Evolutionary conservation across 2,329 filamentous ascomycete genomes (phyloP).

Genomic region (Botryotinia convoluta): DNA sequence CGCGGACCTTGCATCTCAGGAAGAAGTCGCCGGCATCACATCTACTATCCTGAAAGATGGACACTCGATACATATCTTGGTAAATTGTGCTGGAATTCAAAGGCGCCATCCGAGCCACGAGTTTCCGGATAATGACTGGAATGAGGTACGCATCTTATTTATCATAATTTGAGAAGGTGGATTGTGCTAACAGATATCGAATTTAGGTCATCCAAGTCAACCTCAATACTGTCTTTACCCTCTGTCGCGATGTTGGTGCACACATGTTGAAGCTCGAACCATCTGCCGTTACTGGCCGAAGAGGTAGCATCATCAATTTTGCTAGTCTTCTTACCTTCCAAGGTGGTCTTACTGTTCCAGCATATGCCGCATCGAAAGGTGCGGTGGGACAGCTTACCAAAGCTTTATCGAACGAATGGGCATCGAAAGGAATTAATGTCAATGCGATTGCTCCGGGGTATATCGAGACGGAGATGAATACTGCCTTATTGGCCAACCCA

Average conservation of each 20-base stretch:
- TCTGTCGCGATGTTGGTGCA: constrained; percentile 73
- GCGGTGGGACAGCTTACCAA: constrained; percentile 67
- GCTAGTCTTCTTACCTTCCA: constrained; percentile 86
- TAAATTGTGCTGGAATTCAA: constrained; percentile 47
- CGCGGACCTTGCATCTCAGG: constrained; percentile 63
- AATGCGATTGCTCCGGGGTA: constrained; percentile 91
- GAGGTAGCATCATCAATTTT: constrained; percentile 79
- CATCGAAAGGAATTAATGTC: constrained; percentile 72
- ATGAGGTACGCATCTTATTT: constrained; percentile 62
- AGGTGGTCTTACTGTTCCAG: constrained; percentile 83
- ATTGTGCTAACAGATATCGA: constrained; percentile 28
- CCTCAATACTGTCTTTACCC: constrained; percentile 74
- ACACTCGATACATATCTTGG: constrained; percentile 44
- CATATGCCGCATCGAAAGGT: constrained; percentile 83
- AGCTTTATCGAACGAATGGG: constrained; percentile 84
- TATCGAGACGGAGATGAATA: constrained; percentile 93
- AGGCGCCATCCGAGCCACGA: constrained; percentile 40
- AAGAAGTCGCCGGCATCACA: constrained; percentile 59
- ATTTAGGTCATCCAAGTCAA: constrained; percentile 73
- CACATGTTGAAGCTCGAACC: constrained; percentile 62
- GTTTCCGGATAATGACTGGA: constrained; percentile 42
- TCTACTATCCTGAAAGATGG: constrained; percentile 57
- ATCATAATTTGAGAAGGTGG: constrained; percentile 42
- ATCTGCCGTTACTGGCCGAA: constrained; percentile 72
- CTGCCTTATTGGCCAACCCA: constrained; percentile 71